phyloP scores from a whole-genome alignment of 2,329 filamentous ascomycete species.

The Fusarium nematophilum region DNA sequence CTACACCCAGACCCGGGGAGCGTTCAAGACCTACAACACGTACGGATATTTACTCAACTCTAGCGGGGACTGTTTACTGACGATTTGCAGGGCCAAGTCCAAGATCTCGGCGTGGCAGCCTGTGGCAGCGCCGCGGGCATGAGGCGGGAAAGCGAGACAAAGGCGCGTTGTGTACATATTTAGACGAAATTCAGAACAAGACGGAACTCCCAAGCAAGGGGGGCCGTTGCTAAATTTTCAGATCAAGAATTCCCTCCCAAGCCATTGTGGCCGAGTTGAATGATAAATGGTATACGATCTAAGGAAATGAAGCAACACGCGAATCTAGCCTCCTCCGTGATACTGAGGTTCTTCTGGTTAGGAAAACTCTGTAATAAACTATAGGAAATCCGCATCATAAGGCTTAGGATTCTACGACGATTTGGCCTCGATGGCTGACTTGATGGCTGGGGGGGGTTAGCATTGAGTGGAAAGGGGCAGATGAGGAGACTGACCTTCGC shows the following conservation, averaged over 20 bases:
- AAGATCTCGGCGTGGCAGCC: conserved; percentile 68
- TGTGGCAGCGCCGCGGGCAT: conserved; percentile 50
- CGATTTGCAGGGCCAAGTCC: conserved; percentile 58
- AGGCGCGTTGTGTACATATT: conserved; percentile 49
- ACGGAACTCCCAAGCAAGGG: too few species aligned
- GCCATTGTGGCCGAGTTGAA: too few species aligned
- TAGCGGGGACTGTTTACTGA: conserved; percentile 22
- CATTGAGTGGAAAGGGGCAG: not conserved
- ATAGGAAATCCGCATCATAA: conserved; percentile 26
- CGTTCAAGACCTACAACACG: conserved; percentile 96
- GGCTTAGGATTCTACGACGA: conserved; percentile 38
- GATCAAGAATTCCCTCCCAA: too few species aligned
- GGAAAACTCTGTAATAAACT: conserved; percentile 18
- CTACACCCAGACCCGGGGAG: conserved; percentile 78
- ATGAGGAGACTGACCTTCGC: conserved; percentile 73
- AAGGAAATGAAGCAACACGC: conserved; percentile 31
- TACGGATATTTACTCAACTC: conserved; percentile 60
- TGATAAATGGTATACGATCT: conserved; percentile 39
- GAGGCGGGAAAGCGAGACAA: conserved; percentile 27
- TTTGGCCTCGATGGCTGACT: conserved; percentile 53
- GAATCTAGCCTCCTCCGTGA: conserved; percentile 32
- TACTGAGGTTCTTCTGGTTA: conserved; percentile 23
- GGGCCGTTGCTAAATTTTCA: too few species aligned
- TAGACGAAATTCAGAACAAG: conserved; percentile 30
- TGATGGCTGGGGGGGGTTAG: conserved; percentile 52